Base-by-base conservation (phyloP, 768 basidiomycete species). In the Phlebiopsis flavidoalba region DNA sequence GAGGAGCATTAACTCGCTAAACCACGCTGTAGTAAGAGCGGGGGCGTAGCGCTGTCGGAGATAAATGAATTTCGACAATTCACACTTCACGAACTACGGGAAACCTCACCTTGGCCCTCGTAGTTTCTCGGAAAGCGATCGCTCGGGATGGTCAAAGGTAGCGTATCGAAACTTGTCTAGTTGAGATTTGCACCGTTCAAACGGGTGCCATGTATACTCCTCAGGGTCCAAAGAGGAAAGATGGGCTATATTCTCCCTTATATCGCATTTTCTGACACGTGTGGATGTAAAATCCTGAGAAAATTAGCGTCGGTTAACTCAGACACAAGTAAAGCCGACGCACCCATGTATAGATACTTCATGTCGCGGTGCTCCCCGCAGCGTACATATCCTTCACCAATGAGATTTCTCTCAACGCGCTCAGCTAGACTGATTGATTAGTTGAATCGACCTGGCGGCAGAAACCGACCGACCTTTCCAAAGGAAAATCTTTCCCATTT, bases 181-280 rank as follows among this genome's bases (percentile, higher is more conserved):
- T n/a, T 85, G 66, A 0, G 80, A 74, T 22, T 71, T 70, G 65
- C 91, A 93, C 19, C 67, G 67, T 45, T 83, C 73, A 4, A 96
- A 71, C 15, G 88, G 86, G 69, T 85, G 80, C 87, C 93, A 97
- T 6, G 79, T 78, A 66, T 89, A 88, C 1, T 85, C 86, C 71
- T 89, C 92, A 8, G 95, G 94, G 72, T 98, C 95, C 12, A 84
- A n/a, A 81, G 19, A 98, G 80, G 64, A 83, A 93, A 2, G 95
- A 97, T 0, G 96, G 96, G 0, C 79, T 71, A 65, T 95, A 99
- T 58, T 97, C 94, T 31, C 87, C 95, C 69, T 99, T 99, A 74
- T 99, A 98, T 58, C 80, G 80, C 97, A 98, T 98, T 74, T 99
- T 99, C 54, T 77, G 83, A 69, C 95, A 98, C 1, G 90, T 85